phyloP scores from a whole-genome alignment of 1,284 basidiomycete species.

The Cerrena zonata region DNA sequence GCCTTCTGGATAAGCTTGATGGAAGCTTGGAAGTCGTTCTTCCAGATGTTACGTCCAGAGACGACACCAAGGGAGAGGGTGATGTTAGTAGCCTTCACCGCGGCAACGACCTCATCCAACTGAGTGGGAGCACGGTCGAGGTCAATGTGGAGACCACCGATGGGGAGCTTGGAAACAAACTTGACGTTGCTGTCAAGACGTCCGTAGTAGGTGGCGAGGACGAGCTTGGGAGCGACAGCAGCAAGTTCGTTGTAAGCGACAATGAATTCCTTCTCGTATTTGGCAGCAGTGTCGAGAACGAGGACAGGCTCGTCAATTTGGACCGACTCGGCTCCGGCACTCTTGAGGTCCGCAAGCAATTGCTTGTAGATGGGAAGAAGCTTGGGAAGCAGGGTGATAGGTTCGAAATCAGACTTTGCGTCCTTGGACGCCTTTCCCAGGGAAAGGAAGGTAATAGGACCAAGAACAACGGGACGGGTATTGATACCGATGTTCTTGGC shows the following conservation, averaged over 20 bases:
- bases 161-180: constrained; percentile 88
- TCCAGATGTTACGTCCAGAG: constrained; percentile 99
- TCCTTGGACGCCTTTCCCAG: constrained; percentile 91
- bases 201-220: constrained; percentile 94
- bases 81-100: constrained; percentile 78
- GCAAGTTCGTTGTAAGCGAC: constrained; percentile 79
- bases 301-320: constrained; percentile 98
- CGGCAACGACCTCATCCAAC: constrained; percentile 78
- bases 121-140: constrained; percentile 90
- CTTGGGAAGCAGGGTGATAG: constrained; percentile 85
- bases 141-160: constrained; percentile 94
- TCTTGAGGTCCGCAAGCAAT: constrained; percentile 86
- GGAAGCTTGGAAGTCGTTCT: constrained; percentile 86
- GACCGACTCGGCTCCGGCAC: constrained; percentile 88
- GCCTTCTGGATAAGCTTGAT: constrained; percentile 85
- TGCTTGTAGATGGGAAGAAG: constrained; percentile 91
- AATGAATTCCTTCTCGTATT: constrained; percentile 78
- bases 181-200: constrained; percentile 90
- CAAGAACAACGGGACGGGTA: constrained; percentile 94
- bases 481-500: constrained; percentile 85
- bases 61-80: constrained; percentile 92
- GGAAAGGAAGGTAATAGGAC: constrained; percentile 91
- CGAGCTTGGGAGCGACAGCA: constrained; percentile 83
- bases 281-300: constrained; percentile 82
- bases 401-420: constrained; percentile 81